Conservation (phyloP, 345 rosid genomes). For the Linum trigynum region DNA sequence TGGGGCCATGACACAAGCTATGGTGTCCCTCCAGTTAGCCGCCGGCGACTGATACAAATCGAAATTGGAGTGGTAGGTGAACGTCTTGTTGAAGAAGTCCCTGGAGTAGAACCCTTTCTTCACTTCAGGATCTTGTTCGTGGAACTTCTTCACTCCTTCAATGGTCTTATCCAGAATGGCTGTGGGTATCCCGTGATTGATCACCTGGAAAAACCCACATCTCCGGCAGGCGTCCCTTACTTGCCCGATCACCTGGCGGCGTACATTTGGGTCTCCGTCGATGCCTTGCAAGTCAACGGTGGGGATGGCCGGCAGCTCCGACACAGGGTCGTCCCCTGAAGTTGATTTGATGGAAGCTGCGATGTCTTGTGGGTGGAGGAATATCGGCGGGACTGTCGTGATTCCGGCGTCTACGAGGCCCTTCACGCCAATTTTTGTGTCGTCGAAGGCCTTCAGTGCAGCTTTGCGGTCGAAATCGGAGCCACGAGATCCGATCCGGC, state of each 20-base stretch:
- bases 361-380: conserved; percentile 7
- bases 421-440: conserved; percentile 31
- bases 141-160: too few species aligned
- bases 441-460: conserved; percentile 27
- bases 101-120: too few species aligned
- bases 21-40: too few species aligned
- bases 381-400: conserved; percentile 27
- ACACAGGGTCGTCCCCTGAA: not conserved
- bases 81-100: too few species aligned
- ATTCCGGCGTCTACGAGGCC: conserved; percentile 30
- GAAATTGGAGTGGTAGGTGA: too few species aligned
- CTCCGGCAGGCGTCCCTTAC: conserved; percentile 21
- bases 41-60: too few species aligned
- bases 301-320: conserved; percentile 14
- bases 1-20: too few species aligned
- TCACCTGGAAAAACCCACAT: too few species aligned
- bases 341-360: not conserved
- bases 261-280: not conserved
- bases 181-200: too few species aligned
- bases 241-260: conserved; percentile 11
- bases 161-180: too few species aligned
- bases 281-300: conserved; percentile 25
- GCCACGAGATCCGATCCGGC: not conserved
- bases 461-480: conserved; percentile 10
- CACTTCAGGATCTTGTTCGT: too few species aligned